phyloP scores from a whole-genome alignment of 1,284 basidiomycete genomes.

The Pisolithus thermaeus region DNA sequence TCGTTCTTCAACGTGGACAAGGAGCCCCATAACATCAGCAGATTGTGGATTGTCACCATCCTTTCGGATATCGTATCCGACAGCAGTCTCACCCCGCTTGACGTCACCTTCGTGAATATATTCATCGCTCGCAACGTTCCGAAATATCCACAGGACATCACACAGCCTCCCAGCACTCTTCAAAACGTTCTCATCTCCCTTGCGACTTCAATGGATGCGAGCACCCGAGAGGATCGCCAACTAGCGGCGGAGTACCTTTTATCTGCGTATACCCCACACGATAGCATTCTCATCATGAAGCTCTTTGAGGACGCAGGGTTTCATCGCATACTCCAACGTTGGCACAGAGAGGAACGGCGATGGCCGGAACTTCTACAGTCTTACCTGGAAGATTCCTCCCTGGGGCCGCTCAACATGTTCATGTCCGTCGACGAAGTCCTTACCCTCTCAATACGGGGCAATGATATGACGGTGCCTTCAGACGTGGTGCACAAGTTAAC shows the following conservation, averaged over 20 bases:
- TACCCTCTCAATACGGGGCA: slow-evolving; percentile 35
- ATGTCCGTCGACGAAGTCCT: slow-evolving; percentile 60
- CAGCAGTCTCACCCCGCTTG: slow-evolving; percentile 50
- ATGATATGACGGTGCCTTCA: slow-evolving; percentile 38
- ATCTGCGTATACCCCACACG: slow-evolving; percentile 83
- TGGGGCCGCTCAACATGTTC: slow-evolving; percentile 61
- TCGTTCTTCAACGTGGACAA: slow-evolving; percentile 85
- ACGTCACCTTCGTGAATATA: slow-evolving; percentile 84
- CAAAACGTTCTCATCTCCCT: slow-evolving; percentile 78
- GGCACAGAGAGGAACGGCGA: slow-evolving; percentile 69
- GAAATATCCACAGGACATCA: slow-evolving; percentile 90
- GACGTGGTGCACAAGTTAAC: slow-evolving; percentile 51
- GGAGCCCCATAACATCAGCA: slow-evolving; percentile 57
- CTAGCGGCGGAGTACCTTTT: slow-evolving; percentile 94
- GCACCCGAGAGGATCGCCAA: slow-evolving; percentile 91
- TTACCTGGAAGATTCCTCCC: slow-evolving; percentile 71
- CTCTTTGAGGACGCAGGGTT: slow-evolving; percentile 85
- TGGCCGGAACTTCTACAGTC: slow-evolving; percentile 75
- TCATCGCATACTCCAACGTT: slow-evolving; percentile 81
- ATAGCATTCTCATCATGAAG: slow-evolving; percentile 60
- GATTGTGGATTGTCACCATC: slow-evolving; percentile 82
- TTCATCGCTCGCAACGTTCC: slow-evolving; percentile 96
- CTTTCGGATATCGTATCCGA: slow-evolving; percentile 75
- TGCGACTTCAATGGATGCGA: slow-evolving; percentile 56
- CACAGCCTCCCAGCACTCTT: slow-evolving; percentile 58